These are phyloP conservation scores for Byssochlamys sp. DNA, from an alignment of 2,329 filamentous ascomycete genomes.

Conservation along the genomic window DNA sequence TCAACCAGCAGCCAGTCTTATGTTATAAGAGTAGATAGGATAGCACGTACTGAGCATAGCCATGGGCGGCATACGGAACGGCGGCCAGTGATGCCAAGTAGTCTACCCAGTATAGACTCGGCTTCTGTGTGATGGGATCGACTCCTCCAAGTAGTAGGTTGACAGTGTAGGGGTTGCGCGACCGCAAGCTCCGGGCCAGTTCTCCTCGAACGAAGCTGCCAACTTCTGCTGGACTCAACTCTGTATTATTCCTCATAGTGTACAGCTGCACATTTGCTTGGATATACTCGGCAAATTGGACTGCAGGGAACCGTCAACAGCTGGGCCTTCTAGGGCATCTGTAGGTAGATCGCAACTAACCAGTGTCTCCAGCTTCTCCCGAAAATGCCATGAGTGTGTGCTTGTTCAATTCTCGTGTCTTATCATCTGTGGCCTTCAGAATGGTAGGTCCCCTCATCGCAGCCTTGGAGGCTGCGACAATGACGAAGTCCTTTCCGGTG, in stretches of 20 bases:
- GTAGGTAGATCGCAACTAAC: conserved; percentile 39
- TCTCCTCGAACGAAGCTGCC: conserved; percentile 90
- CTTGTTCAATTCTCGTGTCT: conserved; percentile 85
- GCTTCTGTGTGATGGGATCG: conserved; percentile 83
- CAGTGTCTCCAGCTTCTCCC: conserved; percentile 90
- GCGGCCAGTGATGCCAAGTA: conserved; percentile 83
- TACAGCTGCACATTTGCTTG: conserved; percentile 97
- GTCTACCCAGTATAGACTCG: conserved; percentile 91
- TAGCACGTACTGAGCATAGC: conserved; percentile 76
- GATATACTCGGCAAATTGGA: conserved; percentile 98
- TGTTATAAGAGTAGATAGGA: not conserved
- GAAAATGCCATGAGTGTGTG: conserved; percentile 91
- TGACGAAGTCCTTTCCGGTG: conserved; percentile 97
- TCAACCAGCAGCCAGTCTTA: not conserved
- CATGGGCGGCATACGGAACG: conserved; percentile 90
- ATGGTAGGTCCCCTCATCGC: conserved; percentile 95
- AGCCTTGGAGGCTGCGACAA: conserved; percentile 94
- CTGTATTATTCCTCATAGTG: conserved; percentile 92
- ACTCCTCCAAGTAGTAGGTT: conserved; percentile 91
- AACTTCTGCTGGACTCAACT: conserved; percentile 79
- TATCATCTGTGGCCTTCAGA: conserved; percentile 91
- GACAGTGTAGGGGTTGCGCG: conserved; percentile 88
- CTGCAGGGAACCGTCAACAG: conserved; percentile 37
- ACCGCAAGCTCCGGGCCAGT: conserved; percentile 80
- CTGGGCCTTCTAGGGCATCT: not conserved